Evolutionary conservation across 345 rosid species (phyloP).

Genomic region (Salix arbutifolia): DNA sequence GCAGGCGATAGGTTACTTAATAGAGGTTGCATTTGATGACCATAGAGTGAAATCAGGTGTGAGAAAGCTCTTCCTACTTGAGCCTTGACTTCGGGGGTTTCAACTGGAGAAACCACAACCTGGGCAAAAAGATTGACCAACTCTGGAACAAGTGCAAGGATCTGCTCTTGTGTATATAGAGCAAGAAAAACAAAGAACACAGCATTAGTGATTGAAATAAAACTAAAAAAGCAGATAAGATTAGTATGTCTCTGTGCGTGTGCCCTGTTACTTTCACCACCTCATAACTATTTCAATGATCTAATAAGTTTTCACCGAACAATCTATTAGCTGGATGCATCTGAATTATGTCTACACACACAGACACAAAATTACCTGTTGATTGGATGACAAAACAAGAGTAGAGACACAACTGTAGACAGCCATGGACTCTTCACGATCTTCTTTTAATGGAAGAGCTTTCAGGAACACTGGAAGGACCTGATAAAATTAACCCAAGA

Average conservation of each 20-base stretch:
- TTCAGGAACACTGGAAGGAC: constrained; percentile 88
- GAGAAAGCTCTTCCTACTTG: constrained; percentile 80
- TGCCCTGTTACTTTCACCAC: not conserved
- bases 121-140: constrained; percentile 82
- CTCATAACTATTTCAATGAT: not conserved
- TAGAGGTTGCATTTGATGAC: constrained; percentile 84
- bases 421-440: constrained; percentile 85
- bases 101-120: constrained; percentile 75
- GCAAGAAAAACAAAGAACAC: not conserved
- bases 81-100: constrained; percentile 81
- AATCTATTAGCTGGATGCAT: not conserved
- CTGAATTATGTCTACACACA: not conserved
- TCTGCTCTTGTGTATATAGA: constrained; percentile 36
- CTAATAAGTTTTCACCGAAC: not conserved
- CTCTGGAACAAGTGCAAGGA: constrained; percentile 73
- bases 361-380: constrained; percentile 46
- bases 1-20: constrained; percentile 64
- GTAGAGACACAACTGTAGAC: constrained; percentile 78
- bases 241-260: not conserved
- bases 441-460: constrained; percentile 92
- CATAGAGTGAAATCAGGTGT: constrained; percentile 70
- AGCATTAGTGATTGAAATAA: not conserved
- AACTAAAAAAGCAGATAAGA: not conserved
- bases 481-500: constrained; percentile 32
- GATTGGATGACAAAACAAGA: constrained; percentile 77